Conservation (phyloP, 1,284 basidiomycete genomes). For the Malassezia dermatis region DNA sequence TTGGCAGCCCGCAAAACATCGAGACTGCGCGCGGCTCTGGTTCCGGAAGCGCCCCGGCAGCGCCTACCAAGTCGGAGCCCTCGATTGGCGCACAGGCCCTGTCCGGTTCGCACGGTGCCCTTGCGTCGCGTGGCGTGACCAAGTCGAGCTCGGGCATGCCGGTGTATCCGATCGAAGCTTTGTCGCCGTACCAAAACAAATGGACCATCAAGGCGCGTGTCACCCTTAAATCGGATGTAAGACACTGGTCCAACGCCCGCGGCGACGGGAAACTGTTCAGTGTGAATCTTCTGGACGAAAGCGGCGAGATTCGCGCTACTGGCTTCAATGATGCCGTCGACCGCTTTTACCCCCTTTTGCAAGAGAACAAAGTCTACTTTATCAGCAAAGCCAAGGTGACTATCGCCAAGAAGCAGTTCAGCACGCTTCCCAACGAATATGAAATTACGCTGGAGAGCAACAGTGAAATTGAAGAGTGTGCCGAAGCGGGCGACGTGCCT, state of each 20-base stretch:
- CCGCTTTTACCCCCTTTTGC: constrained; percentile 67
- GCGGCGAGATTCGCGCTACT: constrained; percentile 55
- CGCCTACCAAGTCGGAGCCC: neutral
- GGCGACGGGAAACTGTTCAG: constrained; percentile 95
- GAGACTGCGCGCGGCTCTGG: constrained; percentile 14
- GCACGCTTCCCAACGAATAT: constrained; percentile 81
- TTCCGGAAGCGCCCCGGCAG: neutral
- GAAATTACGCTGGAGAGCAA: constrained; percentile 74
- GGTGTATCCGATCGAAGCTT: constrained; percentile 78
- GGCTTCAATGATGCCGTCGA: constrained; percentile 84
- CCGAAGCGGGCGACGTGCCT: constrained; percentile 40
- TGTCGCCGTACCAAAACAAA: constrained; percentile 95
- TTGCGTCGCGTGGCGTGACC: constrained; percentile 19
- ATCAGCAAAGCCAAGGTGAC: constrained; percentile 82
- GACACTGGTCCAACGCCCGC: constrained; percentile 73
- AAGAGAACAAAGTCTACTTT: constrained; percentile 88
- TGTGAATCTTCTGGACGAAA: constrained; percentile 86
- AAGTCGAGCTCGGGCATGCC: constrained; percentile 41
- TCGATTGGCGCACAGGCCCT: constrained; percentile 16
- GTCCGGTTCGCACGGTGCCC: neutral
- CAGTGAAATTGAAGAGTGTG: constrained; percentile 44
- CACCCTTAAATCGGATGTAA: constrained; percentile 78
- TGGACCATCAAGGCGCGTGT: constrained; percentile 92
- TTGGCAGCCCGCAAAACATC: constrained; percentile 36
- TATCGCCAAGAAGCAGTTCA: constrained; percentile 95